Base-by-base conservation (phyloP, 495 filamentous ascomycete species). In the Hyaloscypha hepaticicola region DNA sequence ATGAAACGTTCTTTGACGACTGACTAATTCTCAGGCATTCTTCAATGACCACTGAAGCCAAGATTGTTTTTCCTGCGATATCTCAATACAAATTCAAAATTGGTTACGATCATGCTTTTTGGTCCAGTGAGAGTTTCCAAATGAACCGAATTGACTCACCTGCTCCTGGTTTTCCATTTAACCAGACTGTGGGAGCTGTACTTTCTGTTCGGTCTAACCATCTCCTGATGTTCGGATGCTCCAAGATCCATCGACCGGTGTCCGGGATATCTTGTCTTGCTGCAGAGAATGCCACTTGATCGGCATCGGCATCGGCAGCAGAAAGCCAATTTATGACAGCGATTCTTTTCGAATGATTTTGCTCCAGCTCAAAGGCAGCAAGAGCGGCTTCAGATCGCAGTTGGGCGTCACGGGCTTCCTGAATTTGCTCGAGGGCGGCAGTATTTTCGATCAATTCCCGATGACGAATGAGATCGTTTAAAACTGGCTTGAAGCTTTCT, bases 21-120 rank as follows among this genome's bases (percentile, higher is more conserved):
- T 22, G 16, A 11, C 8, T 26, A 1, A 70, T 67, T 25, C 63
- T 55, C 53, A 45, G 50, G 27, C 76, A 73, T 7, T 70, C 60
- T 22, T 79, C 75, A 29, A 80, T 69, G 24, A 80, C 68, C 56
- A 74, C 66, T 1, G 72, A 80, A 22, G 77, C 72, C 11, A 81
- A 66, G 38, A 79, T 60, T 3, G 77, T 79, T 74, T 81, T 80
- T 1, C 80, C 77, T 55, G 78, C n/a, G 27, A 55, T 31, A 58
- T 6, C n/a, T 58, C 29, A 49, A 51, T 21, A 53, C 31, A n/a
- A 26, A 31, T 11, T 61, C 38, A 60, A 31, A 41, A 29, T 50
- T 21, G 48, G 48, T 21, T 50, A 33, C 16, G 14, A n/a, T 28
- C n/a, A 50, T 27, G 4, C 21, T n/a, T 25, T 41, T 31, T 49